phyloP scores from a whole-genome alignment of 2,329 filamentous ascomycete genomes.

The Fusarium begoniae region DNA sequence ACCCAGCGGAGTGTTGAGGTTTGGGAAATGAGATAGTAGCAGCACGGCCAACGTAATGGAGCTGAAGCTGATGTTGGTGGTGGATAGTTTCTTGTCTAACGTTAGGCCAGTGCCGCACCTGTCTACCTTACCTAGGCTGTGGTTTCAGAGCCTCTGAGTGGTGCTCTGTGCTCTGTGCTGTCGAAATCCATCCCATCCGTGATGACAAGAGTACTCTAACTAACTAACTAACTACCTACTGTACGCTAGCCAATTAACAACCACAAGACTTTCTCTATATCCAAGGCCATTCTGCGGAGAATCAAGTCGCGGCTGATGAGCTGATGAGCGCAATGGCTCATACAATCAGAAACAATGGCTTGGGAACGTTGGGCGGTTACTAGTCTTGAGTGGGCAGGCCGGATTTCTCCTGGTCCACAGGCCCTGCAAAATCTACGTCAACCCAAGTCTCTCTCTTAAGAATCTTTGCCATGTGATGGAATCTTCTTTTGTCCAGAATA shows the following conservation, averaged over 20 bases:
- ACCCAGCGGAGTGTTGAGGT: neutral
- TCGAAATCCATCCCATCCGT: constrained; percentile 5
- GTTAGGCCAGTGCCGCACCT: constrained; percentile 23
- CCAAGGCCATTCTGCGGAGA: neutral
- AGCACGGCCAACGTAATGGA: neutral
- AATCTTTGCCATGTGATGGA: neutral
- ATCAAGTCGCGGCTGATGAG: constrained; percentile 5
- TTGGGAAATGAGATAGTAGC: constrained; percentile 29
- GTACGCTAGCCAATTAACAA: constrained; percentile 6
- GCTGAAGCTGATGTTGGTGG: neutral
- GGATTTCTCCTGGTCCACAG: neutral
- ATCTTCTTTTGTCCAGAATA: neutral
- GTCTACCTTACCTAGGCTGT: neutral
- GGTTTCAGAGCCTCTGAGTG: constrained; percentile 23
- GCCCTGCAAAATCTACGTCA: neutral
- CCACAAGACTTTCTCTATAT: neutral
- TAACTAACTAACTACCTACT: neutral
- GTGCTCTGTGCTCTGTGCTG: neutral
- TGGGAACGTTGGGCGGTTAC: constrained; percentile 13
- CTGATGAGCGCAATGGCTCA: neutral
- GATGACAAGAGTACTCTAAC: neutral
- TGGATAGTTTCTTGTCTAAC: constrained; percentile 25
- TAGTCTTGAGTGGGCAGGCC: neutral
- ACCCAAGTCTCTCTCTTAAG: neutral
- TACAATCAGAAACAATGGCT: constrained; percentile 28